These are phyloP conservation scores for Henckelia pumila DNA, from an alignment of 257 asterid genomes.

Conservation along the genomic window DNA sequence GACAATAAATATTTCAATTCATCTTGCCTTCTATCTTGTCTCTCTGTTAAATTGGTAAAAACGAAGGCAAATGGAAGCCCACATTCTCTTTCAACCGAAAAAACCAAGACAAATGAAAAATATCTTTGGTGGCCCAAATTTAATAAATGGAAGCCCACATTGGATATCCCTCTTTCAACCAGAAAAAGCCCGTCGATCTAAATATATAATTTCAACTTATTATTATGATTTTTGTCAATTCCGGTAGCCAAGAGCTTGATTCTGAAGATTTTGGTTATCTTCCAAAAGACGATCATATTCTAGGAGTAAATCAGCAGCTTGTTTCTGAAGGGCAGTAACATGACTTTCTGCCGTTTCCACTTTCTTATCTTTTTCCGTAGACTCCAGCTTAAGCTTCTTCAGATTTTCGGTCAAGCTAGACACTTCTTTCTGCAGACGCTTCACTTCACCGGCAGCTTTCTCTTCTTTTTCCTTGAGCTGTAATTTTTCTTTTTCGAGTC, in stretches of 20 bases:
- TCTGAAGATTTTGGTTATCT: conserved; percentile 85
- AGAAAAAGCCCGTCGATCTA: background rate
- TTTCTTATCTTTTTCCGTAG: conserved; percentile 52
- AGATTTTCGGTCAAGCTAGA: conserved; percentile 48
- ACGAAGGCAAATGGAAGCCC: too few relatives aligned
- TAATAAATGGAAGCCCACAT: background rate
- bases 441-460: conserved; percentile 55
- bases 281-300: conserved; percentile 83
- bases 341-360: conserved; percentile 78
- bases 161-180: background rate
- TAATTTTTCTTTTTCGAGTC: conserved; percentile 66
- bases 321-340: conserved; percentile 74
- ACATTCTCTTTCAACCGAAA: conserved; percentile 12
- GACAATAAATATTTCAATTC: too few relatives aligned
- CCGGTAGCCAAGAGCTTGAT: conserved; percentile 43
- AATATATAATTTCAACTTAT: background rate
- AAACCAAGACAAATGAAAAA: conserved; percentile 9
- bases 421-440: conserved; percentile 47
- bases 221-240: conserved; percentile 21
- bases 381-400: conserved; percentile 61
- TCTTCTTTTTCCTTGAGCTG: conserved; percentile 66
- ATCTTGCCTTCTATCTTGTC: too few relatives aligned
- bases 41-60: too few relatives aligned
- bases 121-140: background rate
- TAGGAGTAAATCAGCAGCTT: conserved; percentile 76